Evolutionary conservation across 2,329 filamentous ascomycete genomes (phyloP).

Genomic region (Hypoxylon sp.): DNA sequence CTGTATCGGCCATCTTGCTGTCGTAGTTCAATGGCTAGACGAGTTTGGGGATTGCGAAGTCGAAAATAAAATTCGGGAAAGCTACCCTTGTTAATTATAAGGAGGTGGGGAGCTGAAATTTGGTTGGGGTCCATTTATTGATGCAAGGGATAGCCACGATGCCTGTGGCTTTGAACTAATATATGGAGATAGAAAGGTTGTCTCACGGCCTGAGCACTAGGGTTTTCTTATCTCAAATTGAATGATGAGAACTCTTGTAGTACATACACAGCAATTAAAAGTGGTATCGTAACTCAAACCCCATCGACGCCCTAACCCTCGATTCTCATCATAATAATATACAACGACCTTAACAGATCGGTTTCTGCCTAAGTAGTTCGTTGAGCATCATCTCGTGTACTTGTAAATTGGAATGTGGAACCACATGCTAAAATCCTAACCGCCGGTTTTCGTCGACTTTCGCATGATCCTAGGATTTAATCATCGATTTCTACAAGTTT

Average conservation of each 20-base stretch:
- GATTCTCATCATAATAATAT: not conserved
- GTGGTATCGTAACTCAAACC: conserved; percentile 1
- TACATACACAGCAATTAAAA: not conserved
- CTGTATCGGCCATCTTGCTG: conserved; percentile 46
- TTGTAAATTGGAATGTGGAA: not conserved
- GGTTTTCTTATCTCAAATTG: not conserved
- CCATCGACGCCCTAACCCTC: not conserved
- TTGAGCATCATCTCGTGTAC: not conserved
- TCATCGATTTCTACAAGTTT: not conserved
- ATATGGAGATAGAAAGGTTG: not conserved
- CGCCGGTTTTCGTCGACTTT: not conserved
- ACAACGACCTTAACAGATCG: not conserved
- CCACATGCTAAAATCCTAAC: not conserved
- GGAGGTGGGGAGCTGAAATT: conserved; percentile 23
- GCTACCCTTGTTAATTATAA: conserved; percentile 8
- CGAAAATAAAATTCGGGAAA: conserved; percentile 12
- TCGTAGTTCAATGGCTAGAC: conserved; percentile 16
- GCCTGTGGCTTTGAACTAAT: not conserved
- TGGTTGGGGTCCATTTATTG: conserved; percentile 19
- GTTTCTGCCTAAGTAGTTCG: not conserved
- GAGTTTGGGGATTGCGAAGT: conserved; percentile 5
- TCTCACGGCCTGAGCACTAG: not conserved
- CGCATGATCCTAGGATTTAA: not conserved
- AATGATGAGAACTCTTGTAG: not conserved
- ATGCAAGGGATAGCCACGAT: conserved; percentile 20